Conservation (phyloP, 2,329 filamentous ascomycete species). For the Xylaria sp. region DNA sequence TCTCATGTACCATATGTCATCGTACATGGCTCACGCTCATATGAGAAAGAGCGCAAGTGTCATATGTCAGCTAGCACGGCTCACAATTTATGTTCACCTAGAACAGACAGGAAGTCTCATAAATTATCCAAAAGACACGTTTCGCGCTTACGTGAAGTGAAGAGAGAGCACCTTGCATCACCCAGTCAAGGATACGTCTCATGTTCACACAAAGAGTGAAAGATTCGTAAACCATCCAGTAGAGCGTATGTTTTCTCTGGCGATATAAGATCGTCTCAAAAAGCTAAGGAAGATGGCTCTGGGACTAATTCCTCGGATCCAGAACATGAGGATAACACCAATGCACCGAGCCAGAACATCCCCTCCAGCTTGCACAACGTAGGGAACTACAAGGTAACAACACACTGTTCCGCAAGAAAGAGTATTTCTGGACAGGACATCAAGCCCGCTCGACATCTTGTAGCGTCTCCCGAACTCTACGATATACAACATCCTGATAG, state of each 20-base stretch:
- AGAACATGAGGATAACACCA: no score
- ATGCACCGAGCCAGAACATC: not conserved
- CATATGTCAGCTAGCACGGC: not conserved
- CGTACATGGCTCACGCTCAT: not conserved
- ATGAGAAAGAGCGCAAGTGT: not conserved
- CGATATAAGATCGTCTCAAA: not conserved
- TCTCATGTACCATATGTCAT: not conserved
- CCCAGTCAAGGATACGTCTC: not conserved
- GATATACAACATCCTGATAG: not conserved
- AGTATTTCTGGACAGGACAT: not conserved
- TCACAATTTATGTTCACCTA: not conserved
- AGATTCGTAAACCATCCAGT: not conserved
- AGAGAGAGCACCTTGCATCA: not conserved
- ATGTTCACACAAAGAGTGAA: not conserved
- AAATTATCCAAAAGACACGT: not conserved
- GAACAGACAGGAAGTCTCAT: not conserved
- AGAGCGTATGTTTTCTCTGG: not conserved
- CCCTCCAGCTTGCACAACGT: not conserved
- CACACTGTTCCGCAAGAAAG: not conserved
- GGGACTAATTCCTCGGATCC: no score
- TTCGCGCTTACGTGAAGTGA: not conserved
- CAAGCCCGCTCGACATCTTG: no score
- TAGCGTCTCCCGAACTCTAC: no score
- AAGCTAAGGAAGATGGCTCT: not conserved
- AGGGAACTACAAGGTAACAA: no score